Evolutionary conservation across 208 protist species (phyloP).

Genomic region (Trypanosoma melophagium): DNA sequence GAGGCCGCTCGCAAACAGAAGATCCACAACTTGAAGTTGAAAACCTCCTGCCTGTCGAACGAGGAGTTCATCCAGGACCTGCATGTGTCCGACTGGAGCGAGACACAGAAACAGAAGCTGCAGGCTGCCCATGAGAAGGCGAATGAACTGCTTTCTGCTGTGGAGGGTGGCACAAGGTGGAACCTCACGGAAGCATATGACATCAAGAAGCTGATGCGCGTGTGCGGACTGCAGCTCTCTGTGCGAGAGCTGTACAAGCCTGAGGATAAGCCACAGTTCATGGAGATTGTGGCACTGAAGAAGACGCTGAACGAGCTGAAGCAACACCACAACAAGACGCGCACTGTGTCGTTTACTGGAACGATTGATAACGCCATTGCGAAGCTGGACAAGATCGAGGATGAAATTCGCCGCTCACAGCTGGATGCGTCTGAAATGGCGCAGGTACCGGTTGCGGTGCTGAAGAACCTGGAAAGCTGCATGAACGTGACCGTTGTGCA

Average conservation of each 20-base stretch:
- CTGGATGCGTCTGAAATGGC: conserved; percentile 53
- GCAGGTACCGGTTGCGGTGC: conserved; percentile 43
- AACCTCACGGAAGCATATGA: conserved; percentile 53
- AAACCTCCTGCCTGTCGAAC: conserved; percentile 48
- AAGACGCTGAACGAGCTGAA: conserved; percentile 53
- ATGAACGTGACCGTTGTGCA: conserved; percentile 58
- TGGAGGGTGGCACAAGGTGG: conserved; percentile 53
- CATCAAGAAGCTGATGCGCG: conserved; percentile 63
- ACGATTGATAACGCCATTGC: conserved; percentile 53
- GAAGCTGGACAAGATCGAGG: conserved; percentile 55
- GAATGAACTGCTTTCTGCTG: conserved; percentile 34
- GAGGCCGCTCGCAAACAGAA: conserved; percentile 56
- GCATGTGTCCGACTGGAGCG: conserved; percentile 53
- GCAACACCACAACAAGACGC: conserved; percentile 61
- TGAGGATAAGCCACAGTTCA: conserved; percentile 58
- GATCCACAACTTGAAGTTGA: conserved; percentile 56
- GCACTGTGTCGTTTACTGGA: conserved; percentile 50
- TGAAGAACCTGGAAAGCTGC: conserved; percentile 50
- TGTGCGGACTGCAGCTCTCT: conserved; percentile 50
- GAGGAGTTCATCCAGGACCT: conserved; percentile 60
- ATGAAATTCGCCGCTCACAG: conserved; percentile 56
- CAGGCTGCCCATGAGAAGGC: conserved; percentile 51
- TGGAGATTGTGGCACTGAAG: conserved; percentile 51
- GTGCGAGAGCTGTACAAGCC: conserved; percentile 59
- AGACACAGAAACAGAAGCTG: conserved; percentile 63